Conservation (phyloP, 106 monocot genomes). For the Dioscorea zingiberensis region DNA sequence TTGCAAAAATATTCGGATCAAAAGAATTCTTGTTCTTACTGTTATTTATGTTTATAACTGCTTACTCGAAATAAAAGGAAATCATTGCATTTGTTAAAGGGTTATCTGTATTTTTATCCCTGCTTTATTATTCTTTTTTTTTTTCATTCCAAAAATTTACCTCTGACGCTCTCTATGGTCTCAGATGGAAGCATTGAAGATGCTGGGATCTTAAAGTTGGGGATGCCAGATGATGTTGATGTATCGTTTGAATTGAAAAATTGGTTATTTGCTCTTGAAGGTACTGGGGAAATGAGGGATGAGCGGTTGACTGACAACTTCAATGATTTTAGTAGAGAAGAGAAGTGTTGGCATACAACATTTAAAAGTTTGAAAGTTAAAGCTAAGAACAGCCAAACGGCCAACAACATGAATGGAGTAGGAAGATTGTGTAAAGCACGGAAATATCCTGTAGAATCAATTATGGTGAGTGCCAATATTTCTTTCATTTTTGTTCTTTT, state of each 20-base stretch:
- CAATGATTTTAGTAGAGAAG: conserved; percentile 55
- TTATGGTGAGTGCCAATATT: conserved; percentile 37
- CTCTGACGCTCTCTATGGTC: too few relatives aligned
- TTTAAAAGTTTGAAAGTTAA: conserved; percentile 65
- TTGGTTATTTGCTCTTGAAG: conserved; percentile 99
- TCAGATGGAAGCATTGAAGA: conserved; percentile 41
- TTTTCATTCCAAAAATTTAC: too few relatives aligned
- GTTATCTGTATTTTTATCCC: neutral
- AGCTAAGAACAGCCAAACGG: conserved; percentile 42
- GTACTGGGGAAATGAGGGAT: conserved; percentile 49
- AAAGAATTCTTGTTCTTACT: neutral
- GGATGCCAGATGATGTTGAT: conserved; percentile 93
- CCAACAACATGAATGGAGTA: conserved; percentile 6
- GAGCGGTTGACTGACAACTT: conserved; percentile 16
- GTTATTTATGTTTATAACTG: neutral
- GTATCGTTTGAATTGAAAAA: conserved; percentile 68
- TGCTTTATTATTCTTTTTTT: conserved; percentile 1
- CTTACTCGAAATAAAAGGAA: neutral
- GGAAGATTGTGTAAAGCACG: conserved; percentile 4
- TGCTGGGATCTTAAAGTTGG: conserved; percentile 54
- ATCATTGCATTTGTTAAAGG: neutral
- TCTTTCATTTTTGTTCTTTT: neutral
- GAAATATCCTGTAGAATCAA: conserved; percentile 59
- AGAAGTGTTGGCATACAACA: conserved; percentile 84
- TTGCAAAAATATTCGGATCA: neutral